A percentile compares a stretch with the other conserved stretches of the same genome.
Evolutionary conservation across 1,284 basidiomycete genomes (phyloP).

Genomic region (Dichomitus squalens): DNA sequence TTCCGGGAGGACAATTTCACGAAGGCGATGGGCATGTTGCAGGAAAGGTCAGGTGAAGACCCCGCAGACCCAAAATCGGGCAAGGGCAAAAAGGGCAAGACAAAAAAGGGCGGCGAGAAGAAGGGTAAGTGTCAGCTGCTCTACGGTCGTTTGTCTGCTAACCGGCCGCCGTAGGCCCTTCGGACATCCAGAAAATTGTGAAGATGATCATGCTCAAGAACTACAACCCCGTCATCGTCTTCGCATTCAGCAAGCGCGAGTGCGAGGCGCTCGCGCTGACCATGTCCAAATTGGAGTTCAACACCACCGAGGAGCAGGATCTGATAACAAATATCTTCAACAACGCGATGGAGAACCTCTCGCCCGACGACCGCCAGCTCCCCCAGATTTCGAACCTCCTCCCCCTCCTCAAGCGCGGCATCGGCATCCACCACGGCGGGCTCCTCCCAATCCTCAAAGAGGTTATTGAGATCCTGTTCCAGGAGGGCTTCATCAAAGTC

Average conservation of each 20-base stretch:
- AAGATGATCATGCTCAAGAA: slow-evolving; percentile 99
- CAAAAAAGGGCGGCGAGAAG: slow-evolving; percentile 87
- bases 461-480: slow-evolving; percentile 99
- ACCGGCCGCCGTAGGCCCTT: slow-evolving; percentile 55
- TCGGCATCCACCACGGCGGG: slow-evolving; percentile 98
- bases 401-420: slow-evolving; percentile 92
- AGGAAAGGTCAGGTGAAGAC: slow-evolving; percentile 88
- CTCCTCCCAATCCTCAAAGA: slow-evolving; percentile 98
- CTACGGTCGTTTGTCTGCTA: not conserved
- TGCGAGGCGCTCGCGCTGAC: slow-evolving; percentile 93
- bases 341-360: slow-evolving; percentile 91
- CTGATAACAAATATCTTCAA: slow-evolving; percentile 90
- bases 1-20: slow-evolving; percentile 98
- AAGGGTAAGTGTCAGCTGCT: slow-evolving; percentile 61
- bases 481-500: slow-evolving; percentile 99
- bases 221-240: slow-evolving; percentile 98
- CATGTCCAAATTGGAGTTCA: slow-evolving; percentile 97
- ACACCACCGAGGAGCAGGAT: slow-evolving; percentile 91
- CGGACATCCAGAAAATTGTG: slow-evolving; percentile 98
- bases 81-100: slow-evolving; percentile 88
- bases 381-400: slow-evolving; percentile 95
- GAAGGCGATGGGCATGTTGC: slow-evolving; percentile 95
- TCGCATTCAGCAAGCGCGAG: slow-evolving; percentile 98
- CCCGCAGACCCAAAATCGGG: slow-evolving; percentile 83
- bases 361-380: slow-evolving; percentile 86